Evolutionary conservation across 108 stramenopile genomes (phyloP).

Genomic region (Skeletonema tropicum): DNA sequence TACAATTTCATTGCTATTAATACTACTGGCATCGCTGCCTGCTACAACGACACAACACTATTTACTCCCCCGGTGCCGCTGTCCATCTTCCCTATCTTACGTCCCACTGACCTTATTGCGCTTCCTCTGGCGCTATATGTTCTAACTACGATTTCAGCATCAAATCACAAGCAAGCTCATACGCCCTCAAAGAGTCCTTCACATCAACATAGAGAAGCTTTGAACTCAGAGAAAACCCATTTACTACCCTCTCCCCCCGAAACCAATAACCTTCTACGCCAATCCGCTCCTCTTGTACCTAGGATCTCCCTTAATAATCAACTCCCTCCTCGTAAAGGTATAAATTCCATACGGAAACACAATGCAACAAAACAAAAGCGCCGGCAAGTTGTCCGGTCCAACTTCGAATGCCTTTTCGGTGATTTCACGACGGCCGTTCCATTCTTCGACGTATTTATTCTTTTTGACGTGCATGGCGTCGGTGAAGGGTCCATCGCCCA

Average conservation of each 20-base stretch:
- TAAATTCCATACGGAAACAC: constrained; percentile 67
- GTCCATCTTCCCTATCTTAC: too few relatives aligned
- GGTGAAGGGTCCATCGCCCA: constrained; percentile 80
- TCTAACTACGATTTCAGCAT: too few relatives aligned
- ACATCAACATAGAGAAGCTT: too few relatives aligned
- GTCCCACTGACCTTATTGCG: too few relatives aligned
- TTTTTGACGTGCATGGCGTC: constrained; percentile 76
- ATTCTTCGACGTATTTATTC: constrained; percentile 87
- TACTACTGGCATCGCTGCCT: constrained; percentile 3
- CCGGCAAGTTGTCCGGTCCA: constrained; percentile 30
- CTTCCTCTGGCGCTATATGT: too few relatives aligned
- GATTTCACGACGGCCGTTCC: constrained; percentile 88
- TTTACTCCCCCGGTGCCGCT: too few relatives aligned
- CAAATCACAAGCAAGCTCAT: too few relatives aligned
- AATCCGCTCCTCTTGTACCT: constrained; percentile 68
- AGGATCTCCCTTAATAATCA: constrained; percentile 70
- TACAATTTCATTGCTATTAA: background rate
- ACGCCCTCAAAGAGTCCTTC: too few relatives aligned
- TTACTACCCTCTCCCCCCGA: background rate
- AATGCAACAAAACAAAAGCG: constrained; percentile 53
- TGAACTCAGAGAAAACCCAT: background rate
- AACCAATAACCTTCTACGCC: background rate
- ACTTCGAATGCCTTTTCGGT: constrained; percentile 70
- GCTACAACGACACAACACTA: background rate
- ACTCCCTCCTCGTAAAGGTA: constrained; percentile 60